Evolutionary conservation across 176 grass and related monocot genomes (phyloP).

Genomic region (Carex kokanica): DNA sequence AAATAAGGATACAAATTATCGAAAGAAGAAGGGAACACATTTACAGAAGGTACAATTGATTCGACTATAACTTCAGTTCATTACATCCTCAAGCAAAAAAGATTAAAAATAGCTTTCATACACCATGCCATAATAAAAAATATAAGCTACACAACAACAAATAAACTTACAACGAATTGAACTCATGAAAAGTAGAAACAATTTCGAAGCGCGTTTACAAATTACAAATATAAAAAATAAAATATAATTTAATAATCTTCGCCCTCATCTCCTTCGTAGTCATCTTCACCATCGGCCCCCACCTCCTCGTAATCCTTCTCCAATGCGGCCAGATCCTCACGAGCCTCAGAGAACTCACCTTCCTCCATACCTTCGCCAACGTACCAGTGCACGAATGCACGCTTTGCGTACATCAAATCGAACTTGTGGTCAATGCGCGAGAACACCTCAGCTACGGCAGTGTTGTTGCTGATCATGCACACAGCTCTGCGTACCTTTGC

Average conservation of each 20-base stretch:
- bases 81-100: conserved; percentile 25
- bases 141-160: conserved; percentile 15
- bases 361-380: conserved; percentile 32
- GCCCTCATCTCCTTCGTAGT: conserved; percentile 21
- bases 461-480: conserved; percentile 35
- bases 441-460: conserved; percentile 29
- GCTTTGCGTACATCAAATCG: conserved; percentile 26
- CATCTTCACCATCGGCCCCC: conserved; percentile 20
- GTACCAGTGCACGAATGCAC: conserved; percentile 28
- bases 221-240: conserved; percentile 11
- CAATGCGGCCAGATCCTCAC: conserved; percentile 24
- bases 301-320: conserved; percentile 34
- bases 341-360: conserved; percentile 29
- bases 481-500: conserved; percentile 32
- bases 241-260: conserved; percentile 24
- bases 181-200: conserved; percentile 19
- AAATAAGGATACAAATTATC: neutral
- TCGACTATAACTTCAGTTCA: conserved; percentile 25
- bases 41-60: conserved; percentile 23
- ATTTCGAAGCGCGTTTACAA: conserved; percentile 5
- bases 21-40: neutral
- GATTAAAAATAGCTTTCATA: conserved; percentile 22
- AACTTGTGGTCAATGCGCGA: conserved; percentile 32
- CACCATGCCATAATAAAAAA: conserved; percentile 18
- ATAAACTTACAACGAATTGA: conserved; percentile 18